Conservation (phyloP, 2,329 filamentous ascomycete species). For the Lasiodiplodia gonubiensis region DNA sequence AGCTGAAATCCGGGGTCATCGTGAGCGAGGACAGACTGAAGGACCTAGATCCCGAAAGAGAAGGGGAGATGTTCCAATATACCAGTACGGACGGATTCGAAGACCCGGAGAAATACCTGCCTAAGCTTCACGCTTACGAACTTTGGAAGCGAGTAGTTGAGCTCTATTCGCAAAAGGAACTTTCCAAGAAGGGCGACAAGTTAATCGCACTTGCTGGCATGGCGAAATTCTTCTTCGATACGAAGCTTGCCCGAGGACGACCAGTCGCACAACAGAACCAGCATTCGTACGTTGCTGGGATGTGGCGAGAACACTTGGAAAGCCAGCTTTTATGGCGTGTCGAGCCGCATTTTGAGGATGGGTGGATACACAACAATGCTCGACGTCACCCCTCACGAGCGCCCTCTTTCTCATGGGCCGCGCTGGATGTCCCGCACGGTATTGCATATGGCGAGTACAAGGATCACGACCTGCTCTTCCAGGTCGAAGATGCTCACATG, state of each 20-base stretch:
- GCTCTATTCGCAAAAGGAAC: slow-evolving; percentile 30
- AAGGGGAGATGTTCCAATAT: slow-evolving; percentile 11
- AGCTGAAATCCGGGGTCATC: slow-evolving; percentile 17
- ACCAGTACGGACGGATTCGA: slow-evolving; percentile 12
- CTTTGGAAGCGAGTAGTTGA: slow-evolving; percentile 34
- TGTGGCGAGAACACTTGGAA: slow-evolving; percentile 32
- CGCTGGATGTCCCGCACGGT: slow-evolving; percentile 30
- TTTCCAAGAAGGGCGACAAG: slow-evolving; percentile 31
- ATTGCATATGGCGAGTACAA: slow-evolving; percentile 33
- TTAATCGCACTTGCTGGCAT: slow-evolving; percentile 34
- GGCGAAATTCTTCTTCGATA: slow-evolving; percentile 16
- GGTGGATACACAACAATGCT: slow-evolving; percentile 11
- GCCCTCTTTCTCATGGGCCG: slow-evolving; percentile 36
- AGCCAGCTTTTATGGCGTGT: slow-evolving; percentile 31
- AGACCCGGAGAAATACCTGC: slow-evolving; percentile 25
- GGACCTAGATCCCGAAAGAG: slow-evolving; percentile 4
- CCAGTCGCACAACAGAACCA: neutral
- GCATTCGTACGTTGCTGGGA: slow-evolving; percentile 30
- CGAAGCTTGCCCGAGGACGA: slow-evolving; percentile 30
- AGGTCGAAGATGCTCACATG: slow-evolving; percentile 27
- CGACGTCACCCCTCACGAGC: slow-evolving; percentile 23
- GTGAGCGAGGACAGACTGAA: slow-evolving; percentile 27
- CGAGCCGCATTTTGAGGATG: slow-evolving; percentile 15
- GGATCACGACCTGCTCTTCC: slow-evolving; percentile 28
- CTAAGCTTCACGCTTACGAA: slow-evolving; percentile 26